Base-by-base conservation (phyloP, 768 basidiomycete species). In the Lactifluus rugatus region DNA sequence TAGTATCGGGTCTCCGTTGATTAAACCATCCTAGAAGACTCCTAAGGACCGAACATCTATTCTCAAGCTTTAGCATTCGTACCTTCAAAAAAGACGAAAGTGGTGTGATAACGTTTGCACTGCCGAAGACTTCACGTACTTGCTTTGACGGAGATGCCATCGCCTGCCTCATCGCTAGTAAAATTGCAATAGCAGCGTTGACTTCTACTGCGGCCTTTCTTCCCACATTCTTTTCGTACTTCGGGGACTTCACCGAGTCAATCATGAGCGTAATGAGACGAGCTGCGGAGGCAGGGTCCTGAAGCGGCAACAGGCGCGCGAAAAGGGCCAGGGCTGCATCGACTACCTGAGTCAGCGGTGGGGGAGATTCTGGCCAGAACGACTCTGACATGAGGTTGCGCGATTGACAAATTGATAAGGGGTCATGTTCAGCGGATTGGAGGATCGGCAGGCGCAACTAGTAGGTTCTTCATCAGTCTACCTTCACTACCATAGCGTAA, bases 251-350 rank as follows among this genome's bases (percentile, higher is more conserved):
- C 1, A 82, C 78, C 19, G 76, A 82, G 34, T 87, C 86, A 4
- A 85, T 66, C 31, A 92, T 74, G 58, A 81, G 78, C 0, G 73
- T 75, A 25, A 89, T 71, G 13, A 77, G 75, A 23, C 80, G 80
- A 2, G 76, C 72, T 10, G 79, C 80, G 0, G 82, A 76, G 2
- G 75, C 56, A 2, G 83, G 70, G 62, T 89, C 89, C 69, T 96
- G 94, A 23, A 84, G 70, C 1, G 89, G 85, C 26, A 96, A 78
- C 37, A 96, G 72, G 36, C 80, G 78, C 0, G 89, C 76, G 65
- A 97, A 97, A 2, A 97, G 76, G 44, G 87, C 82, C n/a, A 98
- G 84, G 0, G 92, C 88, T 6, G 87, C 83, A 68, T 97, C 89
- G 26, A 96, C 87, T 10, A 92, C 87, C 5, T 87, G 81, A 0